Evolutionary conservation across 495 filamentous ascomycete species (phyloP), one percentile per base, ranked within the genome.

Genomic region (Bombardia bombarda): DNA sequence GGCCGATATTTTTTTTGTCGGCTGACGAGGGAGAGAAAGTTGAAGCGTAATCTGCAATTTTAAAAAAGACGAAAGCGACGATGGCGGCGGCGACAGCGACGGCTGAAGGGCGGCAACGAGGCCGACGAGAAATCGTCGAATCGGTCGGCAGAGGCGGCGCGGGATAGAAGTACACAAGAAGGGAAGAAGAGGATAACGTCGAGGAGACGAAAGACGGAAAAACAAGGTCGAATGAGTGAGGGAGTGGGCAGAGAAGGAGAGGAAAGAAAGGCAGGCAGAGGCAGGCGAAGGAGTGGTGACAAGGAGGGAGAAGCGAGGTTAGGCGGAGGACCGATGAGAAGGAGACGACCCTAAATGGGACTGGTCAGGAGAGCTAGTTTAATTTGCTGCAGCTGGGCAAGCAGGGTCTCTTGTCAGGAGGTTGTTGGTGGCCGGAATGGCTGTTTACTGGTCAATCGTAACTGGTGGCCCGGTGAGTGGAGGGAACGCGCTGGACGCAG

Each of bases 341-440:
- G 41, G 45, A 37, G 45, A 31, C 28, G 43, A 33, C 40, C 42
- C 47, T 45, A 46, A 51, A 51, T 17, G 43, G 43, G 43, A 51
- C 43, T 46, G 43, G 43, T 33, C 39, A 19, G 7, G 45, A 41
- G 47, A 53, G 52, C 52, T 56, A 55, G 50, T 60, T 55, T 57
- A 55, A 60, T 60, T 37, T 60, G 51, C 53, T 47, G 34, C 43
- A 43, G 43, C 34, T 37, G 34, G 13, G 34, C 22, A 13, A 13
- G 39, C 43, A 42, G 43, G 43, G 43, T 37, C n/a, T 32, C 18
- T 43, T 34, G 46, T 43, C 39, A 51, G 39, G 32, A 44, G 35
- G 32, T n/a, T n/a, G n/a, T n/a, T n/a, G n/a, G n/a, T n/a, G n/a
- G n/a, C n/a, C n/a, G n/a, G n/a, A n/a, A n/a, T n/a, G n/a, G n/a